Base-by-base conservation (phyloP, 2,329 filamentous ascomycete genomes). In the Colletotrichum tropicicola region DNA sequence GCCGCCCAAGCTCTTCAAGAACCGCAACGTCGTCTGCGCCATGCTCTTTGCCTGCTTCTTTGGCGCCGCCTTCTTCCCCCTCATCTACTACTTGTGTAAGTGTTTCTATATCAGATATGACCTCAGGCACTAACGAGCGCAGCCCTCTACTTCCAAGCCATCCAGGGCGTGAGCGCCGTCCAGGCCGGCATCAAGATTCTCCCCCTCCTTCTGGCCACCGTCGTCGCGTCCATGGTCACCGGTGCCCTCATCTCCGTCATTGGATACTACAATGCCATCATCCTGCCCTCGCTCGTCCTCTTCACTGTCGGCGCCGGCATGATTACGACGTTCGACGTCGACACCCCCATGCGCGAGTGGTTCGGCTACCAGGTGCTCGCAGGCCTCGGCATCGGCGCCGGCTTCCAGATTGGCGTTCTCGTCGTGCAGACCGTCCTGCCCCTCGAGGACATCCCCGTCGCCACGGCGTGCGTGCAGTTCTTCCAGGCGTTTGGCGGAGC, bases 401-500 rank as follows among this genome's bases (percentile, higher is more conserved):
- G 81, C 41, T 83, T 84, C 74, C 82, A 85, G 70, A 76, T 80
- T n/a, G 77, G 79, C 49, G 75, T 83, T 15, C 75, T 84, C 4
- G 81, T 83, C 6, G 81, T 87, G 3, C 86, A 88, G 69, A 86
- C 84, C 43, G 81, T 81, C 0, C 76, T 87, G 2, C 73, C 81
- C 0, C 77, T 81, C 30, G 77, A 80, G 2, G 81, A 84, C 61
- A 78, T 87, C 15, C 82, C 85, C 1, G 78, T 85, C 1, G 85
- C 77, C 27, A 85, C 82, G 5, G 83, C 84, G 6, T 82, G 78
- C 53, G 79, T 87, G 1, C 80, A 83, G 35, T 91, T 92, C 76
- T 88, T 87, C 77, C 88, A 91, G 71, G 82, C 83, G 2, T 81
- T 92, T 4, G 89, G 89, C 41, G 89, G 89, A 4, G 88, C 90